Base-by-base conservation (phyloP, 129 eudicot genomes). In the Gnaphalium uliginosum region DNA sequence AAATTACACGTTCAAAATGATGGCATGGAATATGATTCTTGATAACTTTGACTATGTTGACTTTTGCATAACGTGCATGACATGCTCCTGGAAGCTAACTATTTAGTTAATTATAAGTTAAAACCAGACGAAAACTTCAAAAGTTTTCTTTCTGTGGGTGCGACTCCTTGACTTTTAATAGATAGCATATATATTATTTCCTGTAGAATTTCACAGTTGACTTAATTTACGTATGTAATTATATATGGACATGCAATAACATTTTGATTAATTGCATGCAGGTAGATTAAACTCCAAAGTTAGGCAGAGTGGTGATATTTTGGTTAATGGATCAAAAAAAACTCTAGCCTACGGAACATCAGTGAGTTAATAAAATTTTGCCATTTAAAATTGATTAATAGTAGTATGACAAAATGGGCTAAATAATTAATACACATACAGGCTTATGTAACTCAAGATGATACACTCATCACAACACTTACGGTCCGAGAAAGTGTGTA, bases 261-360 rank as follows among this genome's bases (percentile, higher is more conserved):
- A 24, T 58, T 58, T 24, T 58, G 66, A 59, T 4, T 2, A 25
- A 59, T 39, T 29, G 21, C 15, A 74, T 74, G 46, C 86, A 88
- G 93, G 86, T 22, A 79, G 93, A 68, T 54, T 86, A 39, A 82
- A 61, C 72, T 81, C 86, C 26, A 78, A 78, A 39, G 78, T 83
- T 8, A 83, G 83, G 64, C 84, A 78, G 65, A 83, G 61, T n/a
- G 93, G 93, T 46, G 89, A 83, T n/a, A 85, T 88, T 35, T 81
- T 85, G 57, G 70, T 88, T 73, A 86, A 88, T 75, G 93, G 93
- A 46, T 71, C 80, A 68, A 83, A 81, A 60, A 89, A 85, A 73
- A 33, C 71, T 6, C 82, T 88, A 39, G 88, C 93, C 24, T 88
- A 67, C 69, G 93, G 93, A 37, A 88, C 93, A 56, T 88, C 88